A percentile compares a stretch with the other conserved stretches of the same genome.
phyloP scores from a whole-genome alignment of 805 yeast species.

The Candida maris region DNA sequence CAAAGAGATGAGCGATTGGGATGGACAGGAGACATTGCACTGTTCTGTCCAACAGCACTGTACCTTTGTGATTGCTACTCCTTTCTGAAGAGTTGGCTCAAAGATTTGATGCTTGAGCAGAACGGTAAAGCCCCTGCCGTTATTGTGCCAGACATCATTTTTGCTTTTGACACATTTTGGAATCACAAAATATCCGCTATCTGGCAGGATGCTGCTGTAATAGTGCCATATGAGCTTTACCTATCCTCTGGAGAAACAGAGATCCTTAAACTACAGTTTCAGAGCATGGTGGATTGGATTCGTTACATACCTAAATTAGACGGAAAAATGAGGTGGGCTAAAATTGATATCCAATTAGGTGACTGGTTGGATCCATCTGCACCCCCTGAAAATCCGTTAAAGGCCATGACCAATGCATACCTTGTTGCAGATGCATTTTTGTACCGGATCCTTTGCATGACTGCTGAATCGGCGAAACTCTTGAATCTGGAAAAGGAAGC shows the following conservation, averaged over 20 bases:
- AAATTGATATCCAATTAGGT: slow-evolving; percentile 28
- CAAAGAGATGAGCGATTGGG: slow-evolving; percentile 29
- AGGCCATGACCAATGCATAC: slow-evolving; percentile 21
- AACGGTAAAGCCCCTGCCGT: slow-evolving; percentile 19
- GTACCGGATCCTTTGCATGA: slow-evolving; percentile 11
- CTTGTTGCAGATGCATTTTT: slow-evolving; percentile 26
- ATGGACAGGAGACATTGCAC: slow-evolving; percentile 27
- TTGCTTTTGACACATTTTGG: slow-evolving; percentile 12
- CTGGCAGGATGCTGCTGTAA: slow-evolving; percentile 26
- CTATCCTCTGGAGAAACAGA: slow-evolving; percentile 10
- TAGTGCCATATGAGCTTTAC: slow-evolving; percentile 17
- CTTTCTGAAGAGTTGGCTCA: slow-evolving; percentile 20
- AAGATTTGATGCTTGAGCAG: slow-evolving; percentile 22
- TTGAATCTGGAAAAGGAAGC: slow-evolving; percentile 11
- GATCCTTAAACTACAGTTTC: slow-evolving; percentile 10
- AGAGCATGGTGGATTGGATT: slow-evolving; percentile 15
- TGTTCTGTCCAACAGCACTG: slow-evolving; percentile 24
- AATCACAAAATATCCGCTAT: slow-evolving; percentile 16
- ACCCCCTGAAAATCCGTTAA: slow-evolving; percentile 24
- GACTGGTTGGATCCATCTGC: slow-evolving; percentile 28
- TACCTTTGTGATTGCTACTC: slow-evolving; percentile 21
- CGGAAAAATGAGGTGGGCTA: slow-evolving; percentile 15
- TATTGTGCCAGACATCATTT: slow-evolving; percentile 21
- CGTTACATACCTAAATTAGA: slow-evolving; percentile 14
- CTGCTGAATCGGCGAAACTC: slow-evolving; percentile 10